phyloP scores from a whole-genome alignment of 768 basidiomycete species.

The Pleurotus salmoneostramineus region DNA sequence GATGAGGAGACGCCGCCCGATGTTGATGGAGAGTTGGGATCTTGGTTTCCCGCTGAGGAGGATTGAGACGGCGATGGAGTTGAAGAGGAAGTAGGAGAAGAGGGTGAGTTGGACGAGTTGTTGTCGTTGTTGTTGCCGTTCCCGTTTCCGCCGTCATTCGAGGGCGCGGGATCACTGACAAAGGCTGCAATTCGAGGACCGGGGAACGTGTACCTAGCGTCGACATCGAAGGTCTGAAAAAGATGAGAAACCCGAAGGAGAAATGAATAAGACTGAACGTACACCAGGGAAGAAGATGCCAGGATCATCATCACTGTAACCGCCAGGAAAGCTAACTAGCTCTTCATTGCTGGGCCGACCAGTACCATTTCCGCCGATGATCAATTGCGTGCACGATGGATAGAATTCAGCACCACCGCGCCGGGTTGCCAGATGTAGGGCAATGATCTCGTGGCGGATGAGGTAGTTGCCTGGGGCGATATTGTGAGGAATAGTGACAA shows the following conservation, averaged over 20 bases:
- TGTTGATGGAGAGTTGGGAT: background rate
- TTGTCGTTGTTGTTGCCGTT: background rate
- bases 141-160: constrained; percentile 6
- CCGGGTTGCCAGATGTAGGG: constrained; percentile 59
- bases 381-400: constrained; percentile 61
- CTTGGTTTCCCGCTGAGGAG: background rate
- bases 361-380: constrained; percentile 48
- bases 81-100: background rate
- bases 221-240: constrained; percentile 25
- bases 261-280: constrained; percentile 6
- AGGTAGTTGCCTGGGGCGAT: constrained; percentile 70
- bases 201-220: constrained; percentile 38
- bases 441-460: constrained; percentile 77
- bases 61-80: background rate
- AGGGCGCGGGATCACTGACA: background rate
- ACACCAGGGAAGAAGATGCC: constrained; percentile 62
- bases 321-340: constrained; percentile 68
- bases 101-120: background rate
- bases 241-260: background rate
- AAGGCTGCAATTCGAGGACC: constrained; percentile 43
- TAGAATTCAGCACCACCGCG: constrained; percentile 77
- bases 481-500: constrained; percentile 41
- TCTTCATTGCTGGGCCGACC: constrained; percentile 42
- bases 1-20: background rate
- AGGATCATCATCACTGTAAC: constrained; percentile 65